A percentile compares a stretch with the other conserved stretches of the same genome.
phyloP scores from a whole-genome alignment of 2,329 filamentous ascomycete species.

The Neonectria punicea region DNA sequence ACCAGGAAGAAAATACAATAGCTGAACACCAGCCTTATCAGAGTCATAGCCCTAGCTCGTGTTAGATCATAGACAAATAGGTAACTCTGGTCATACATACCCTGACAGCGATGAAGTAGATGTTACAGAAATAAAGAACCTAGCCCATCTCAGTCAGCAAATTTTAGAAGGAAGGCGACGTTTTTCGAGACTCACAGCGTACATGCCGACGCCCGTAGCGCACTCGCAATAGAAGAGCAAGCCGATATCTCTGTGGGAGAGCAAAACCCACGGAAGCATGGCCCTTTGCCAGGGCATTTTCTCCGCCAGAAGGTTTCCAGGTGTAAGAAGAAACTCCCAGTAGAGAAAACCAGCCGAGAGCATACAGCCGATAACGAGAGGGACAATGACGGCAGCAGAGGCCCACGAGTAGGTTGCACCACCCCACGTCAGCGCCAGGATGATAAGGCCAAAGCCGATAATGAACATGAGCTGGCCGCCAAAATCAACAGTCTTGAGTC shows the following conservation, averaged over 20 bases:
- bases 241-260: constrained; percentile 66
- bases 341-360: constrained; percentile 56
- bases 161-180: constrained; percentile 29
- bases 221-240: constrained; percentile 73
- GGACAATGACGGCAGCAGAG: constrained; percentile 58
- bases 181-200: constrained; percentile 49
- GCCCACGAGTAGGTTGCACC: constrained; percentile 64
- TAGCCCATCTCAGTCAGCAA: constrained; percentile 49
- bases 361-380: constrained; percentile 58
- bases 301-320: constrained; percentile 57
- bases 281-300: constrained; percentile 65
- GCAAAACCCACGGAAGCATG: constrained; percentile 72
- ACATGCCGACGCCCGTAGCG: constrained; percentile 66
- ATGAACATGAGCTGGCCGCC: constrained; percentile 68
- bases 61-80: not conserved
- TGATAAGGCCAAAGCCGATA: constrained; percentile 62
- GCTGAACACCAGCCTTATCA: constrained; percentile 63
- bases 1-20: constrained; percentile 73
- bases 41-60: constrained; percentile 56
- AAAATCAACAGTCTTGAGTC: constrained; percentile 65
- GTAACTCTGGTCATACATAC: constrained; percentile 30
- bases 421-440: constrained; percentile 66
- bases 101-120: constrained; percentile 73
- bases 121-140: constrained; percentile 75
- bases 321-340: constrained; percentile 65